Conservation (phyloP, 345 rosid genomes). For the Brassica incana region DNA sequence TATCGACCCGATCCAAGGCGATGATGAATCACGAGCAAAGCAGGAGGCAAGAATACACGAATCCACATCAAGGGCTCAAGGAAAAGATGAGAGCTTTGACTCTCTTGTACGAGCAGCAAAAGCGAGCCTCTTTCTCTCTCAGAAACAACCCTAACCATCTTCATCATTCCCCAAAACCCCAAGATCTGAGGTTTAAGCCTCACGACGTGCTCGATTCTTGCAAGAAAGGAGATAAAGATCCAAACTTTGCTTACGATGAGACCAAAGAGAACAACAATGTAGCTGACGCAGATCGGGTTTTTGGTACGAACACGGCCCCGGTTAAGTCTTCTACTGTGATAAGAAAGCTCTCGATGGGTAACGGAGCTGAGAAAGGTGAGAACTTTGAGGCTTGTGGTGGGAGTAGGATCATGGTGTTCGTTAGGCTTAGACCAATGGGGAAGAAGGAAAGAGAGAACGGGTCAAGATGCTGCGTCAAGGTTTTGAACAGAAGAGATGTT, state of each 20-base stretch:
- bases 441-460: constrained; percentile 89
- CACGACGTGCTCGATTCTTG: constrained; percentile 48
- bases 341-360: constrained; percentile 74
- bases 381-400: constrained; percentile 37
- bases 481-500: constrained; percentile 78
- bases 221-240: constrained; percentile 43
- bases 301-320: constrained; percentile 54
- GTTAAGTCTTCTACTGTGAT: constrained; percentile 51
- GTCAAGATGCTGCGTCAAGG: constrained; percentile 71
- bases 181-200: constrained; percentile 50
- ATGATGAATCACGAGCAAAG: constrained; percentile 36
- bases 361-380: constrained; percentile 51
- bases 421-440: constrained; percentile 91
- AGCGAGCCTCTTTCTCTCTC: constrained; percentile 61
- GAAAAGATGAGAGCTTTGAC: constrained; percentile 90
- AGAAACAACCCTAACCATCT: constrained; percentile 39
- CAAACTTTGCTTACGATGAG: constrained; percentile 45
- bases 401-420: constrained; percentile 77
- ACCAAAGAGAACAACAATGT: constrained; percentile 70
- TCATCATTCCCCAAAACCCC: constrained; percentile 49
- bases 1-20: constrained; percentile 76
- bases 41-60: constrained; percentile 48
- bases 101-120: constrained; percentile 87
- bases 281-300: constrained; percentile 53
- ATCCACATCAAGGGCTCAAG: constrained; percentile 86